A percentile compares a stretch with the other conserved stretches of the same genome.
phyloP scores from a whole-genome alignment of 305 asterid genomes.

The Withania somnifera region DNA sequence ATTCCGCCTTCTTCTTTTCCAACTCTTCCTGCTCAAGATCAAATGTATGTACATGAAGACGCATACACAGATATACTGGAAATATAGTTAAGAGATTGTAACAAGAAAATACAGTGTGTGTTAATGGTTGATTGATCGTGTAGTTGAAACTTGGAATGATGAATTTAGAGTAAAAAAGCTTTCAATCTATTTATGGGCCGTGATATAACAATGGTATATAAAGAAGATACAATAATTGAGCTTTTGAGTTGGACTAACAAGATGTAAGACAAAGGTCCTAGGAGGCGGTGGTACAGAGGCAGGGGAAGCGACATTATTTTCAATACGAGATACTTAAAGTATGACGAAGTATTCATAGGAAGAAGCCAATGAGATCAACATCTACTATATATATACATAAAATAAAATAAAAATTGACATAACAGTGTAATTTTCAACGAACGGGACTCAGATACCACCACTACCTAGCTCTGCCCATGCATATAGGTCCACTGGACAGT shows the following conservation, averaged over 20 bases:
- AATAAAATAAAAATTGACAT: not conserved
- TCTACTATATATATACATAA: not conserved
- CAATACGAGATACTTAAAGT: not conserved
- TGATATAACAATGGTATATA: no score
- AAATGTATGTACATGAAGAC: not conserved
- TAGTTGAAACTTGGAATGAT: not conserved
- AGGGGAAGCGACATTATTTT: not conserved
- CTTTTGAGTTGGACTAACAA: not conserved
- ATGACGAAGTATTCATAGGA: not conserved
- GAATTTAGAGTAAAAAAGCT: not conserved
- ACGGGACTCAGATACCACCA: not conserved
- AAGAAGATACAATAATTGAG: no score
- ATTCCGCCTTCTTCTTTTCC: slow-evolving; percentile 38
- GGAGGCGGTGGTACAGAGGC: not conserved
- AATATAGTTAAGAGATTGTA: not conserved
- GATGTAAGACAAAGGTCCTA: not conserved
- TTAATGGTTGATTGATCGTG: not conserved
- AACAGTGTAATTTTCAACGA: not conserved
- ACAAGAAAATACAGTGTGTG: not conserved
- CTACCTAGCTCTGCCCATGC: not conserved
- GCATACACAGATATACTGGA: not conserved
- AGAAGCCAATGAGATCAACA: not conserved
- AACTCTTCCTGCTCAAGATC: slow-evolving; percentile 27
- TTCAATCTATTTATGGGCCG: no score
- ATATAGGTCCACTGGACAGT: not conserved